Base-by-base conservation (phyloP, 2,329 filamentous ascomycete genomes). In the Cladosporium sphaerospermum region DNA sequence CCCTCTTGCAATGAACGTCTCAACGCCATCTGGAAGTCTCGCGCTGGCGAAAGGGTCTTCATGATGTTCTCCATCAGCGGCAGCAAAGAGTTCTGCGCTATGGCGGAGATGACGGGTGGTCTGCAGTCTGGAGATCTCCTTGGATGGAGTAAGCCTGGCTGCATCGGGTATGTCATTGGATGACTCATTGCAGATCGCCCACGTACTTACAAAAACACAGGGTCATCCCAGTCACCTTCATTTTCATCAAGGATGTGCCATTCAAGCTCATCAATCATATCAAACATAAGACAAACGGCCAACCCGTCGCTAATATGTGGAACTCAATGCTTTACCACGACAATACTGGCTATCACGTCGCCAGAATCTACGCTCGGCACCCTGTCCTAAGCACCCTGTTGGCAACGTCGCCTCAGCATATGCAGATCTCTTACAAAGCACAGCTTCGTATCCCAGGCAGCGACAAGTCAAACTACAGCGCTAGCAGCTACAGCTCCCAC, bases 281-380 rank as follows among this genome's bases (percentile, higher is more conserved):
- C 37, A 51, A 55, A 13, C 61, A 62, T 43, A 50, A 49, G 6
- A 52, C 56, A 43, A 64, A 59, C 23, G 55, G 55, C 8, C 55
- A 61, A 41, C 54, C 58, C 7, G 59, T 66, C 16, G 57, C 55
- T 6, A 66, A 67, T 57, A 67, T 67, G 65, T 67, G 65, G 65
- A 65, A 65, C 45, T 63, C 64, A 31, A 66, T 66, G 64, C 56
- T 61, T 34, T 62, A 65, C 44, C 53, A 59, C 13, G 51, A 42
- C 16, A 59, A 62, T 9, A 56, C 56, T 16, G 65, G 61, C 23
- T 61, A 62, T 16, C 42, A 56, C 36, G 63, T 67, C 10, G 55
- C 66, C 43, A 52, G 64, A 56, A 54, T 52, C 14, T 67, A 55
- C 54, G 60, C 64, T 43, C 46, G 54, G 40, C 46, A 54, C 18